Evolutionary conservation across 75 land plant genomes (phyloP).

Genomic region (Selaginella tamariscina): DNA sequence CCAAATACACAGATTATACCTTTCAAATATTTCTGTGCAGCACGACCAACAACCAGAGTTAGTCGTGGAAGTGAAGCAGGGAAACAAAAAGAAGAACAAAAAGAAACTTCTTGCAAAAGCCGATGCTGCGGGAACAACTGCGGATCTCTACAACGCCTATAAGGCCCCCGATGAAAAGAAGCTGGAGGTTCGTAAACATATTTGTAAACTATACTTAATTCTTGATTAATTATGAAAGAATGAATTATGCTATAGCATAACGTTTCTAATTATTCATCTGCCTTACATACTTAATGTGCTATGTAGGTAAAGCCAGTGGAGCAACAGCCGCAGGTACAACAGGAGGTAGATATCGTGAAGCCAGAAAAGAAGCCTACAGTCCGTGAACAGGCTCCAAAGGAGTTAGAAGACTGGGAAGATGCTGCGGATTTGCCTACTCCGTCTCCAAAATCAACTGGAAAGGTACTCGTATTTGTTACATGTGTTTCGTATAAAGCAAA

Average conservation of each 20-base stretch:
- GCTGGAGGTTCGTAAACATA: conserved; percentile 16
- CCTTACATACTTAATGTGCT: too few species aligned
- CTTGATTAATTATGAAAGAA: too few species aligned
- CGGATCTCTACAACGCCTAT: conserved; percentile 82
- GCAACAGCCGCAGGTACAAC: too few species aligned
- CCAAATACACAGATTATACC: too few species aligned
- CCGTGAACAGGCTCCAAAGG: conserved; percentile 32
- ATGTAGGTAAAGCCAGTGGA: too few species aligned
- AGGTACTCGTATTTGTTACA: too few species aligned
- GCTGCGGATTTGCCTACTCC: conserved; percentile 72
- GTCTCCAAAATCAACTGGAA: background rate
- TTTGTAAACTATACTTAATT: too few species aligned
- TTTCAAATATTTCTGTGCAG: too few species aligned
- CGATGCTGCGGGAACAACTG: conserved; percentile 72
- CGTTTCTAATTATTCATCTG: too few species aligned
- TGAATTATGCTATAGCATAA: too few species aligned
- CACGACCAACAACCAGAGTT: too few species aligned
- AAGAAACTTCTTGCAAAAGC: conserved; percentile 64
- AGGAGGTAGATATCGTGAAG: background rate
- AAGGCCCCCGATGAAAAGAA: conserved; percentile 82
- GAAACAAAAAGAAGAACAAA: conserved; percentile 58
- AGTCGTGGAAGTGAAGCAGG: conserved; percentile 18
- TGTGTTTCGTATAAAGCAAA: too few species aligned
- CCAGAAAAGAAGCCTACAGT: conserved; percentile 14
- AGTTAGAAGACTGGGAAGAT: conserved; percentile 92